These are phyloP conservation scores for Metschnikowia proteae DNA, from an alignment of 805 yeast genomes.

Conservation along the genomic window DNA sequence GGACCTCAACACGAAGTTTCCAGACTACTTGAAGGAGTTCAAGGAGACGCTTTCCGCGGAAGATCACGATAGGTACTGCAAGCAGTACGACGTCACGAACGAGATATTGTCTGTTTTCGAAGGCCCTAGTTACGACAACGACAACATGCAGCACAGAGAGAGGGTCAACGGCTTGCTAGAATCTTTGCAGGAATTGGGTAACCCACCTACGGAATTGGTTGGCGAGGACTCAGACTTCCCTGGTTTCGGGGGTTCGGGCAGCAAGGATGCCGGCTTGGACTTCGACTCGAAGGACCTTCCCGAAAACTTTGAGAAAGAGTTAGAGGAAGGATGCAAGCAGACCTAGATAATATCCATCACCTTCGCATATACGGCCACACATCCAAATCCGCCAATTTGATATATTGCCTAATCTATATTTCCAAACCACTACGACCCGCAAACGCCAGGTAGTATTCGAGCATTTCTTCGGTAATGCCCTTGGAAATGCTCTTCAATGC, in stretches of 20 bases:
- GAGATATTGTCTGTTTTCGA: slow-evolving; percentile 68
- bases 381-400: not conserved
- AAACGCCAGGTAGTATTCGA: slow-evolving; percentile 64
- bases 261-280: slow-evolving; percentile 39
- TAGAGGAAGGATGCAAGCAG: slow-evolving; percentile 58
- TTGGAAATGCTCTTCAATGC: slow-evolving; percentile 67
- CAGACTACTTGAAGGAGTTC: slow-evolving; percentile 62
- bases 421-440: slow-evolving; percentile 37
- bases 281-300: slow-evolving; percentile 54
- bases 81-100: slow-evolving; percentile 59
- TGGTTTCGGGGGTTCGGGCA: slow-evolving; percentile 41
- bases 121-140: slow-evolving; percentile 55
- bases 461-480: slow-evolving; percentile 85
- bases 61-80: slow-evolving; percentile 50
- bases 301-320: slow-evolving; percentile 46
- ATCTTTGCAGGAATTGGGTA: slow-evolving; percentile 67
- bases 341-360: slow-evolving; percentile 7
- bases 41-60: slow-evolving; percentile 40
- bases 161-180: slow-evolving; percentile 58
- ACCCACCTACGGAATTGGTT: slow-evolving; percentile 74
- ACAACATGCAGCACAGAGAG: slow-evolving; percentile 40
- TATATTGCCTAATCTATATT: slow-evolving; percentile 6
- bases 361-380: not conserved
- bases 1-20: slow-evolving; percentile 70
- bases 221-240: slow-evolving; percentile 52